A percentile compares a stretch with the other conserved stretches of the same genome.
Conservation (phyloP, 2,329 filamentous ascomycete species). For the Clonostachys sp. region DNA sequence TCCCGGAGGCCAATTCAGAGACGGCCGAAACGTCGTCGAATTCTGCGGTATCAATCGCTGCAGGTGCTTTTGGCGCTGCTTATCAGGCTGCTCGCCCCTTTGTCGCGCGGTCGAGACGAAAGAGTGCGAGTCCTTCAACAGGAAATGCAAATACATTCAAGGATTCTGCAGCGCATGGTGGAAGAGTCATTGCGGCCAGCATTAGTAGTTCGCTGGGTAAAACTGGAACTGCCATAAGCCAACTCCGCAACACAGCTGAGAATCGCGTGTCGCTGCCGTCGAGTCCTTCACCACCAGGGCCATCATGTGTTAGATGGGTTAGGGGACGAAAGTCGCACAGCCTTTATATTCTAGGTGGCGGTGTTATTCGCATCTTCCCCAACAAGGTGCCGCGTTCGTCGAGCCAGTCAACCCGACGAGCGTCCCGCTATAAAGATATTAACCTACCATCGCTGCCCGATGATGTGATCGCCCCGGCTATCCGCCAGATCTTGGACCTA, state of each 20-base stretch:
- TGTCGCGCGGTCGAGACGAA: constrained; percentile 49
- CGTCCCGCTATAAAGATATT: constrained; percentile 57
- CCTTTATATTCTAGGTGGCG: constrained; percentile 62
- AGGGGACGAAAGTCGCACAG: constrained; percentile 56
- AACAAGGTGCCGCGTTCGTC: constrained; percentile 51
- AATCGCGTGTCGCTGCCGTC: constrained; percentile 68
- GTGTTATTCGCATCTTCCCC: constrained; percentile 61
- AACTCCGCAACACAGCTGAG: constrained; percentile 70
- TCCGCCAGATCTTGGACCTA: constrained; percentile 45
- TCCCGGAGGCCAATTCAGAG: constrained; percentile 37
- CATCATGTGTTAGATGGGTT: constrained; percentile 62
- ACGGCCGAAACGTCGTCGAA: constrained; percentile 42
- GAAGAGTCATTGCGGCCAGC: constrained; percentile 67
- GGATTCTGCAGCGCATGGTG: constrained; percentile 63
- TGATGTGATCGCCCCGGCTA: constrained; percentile 48
- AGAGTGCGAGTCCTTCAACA: constrained; percentile 31
- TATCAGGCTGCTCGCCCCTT: constrained; percentile 63
- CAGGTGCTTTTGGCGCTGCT: constrained; percentile 66
- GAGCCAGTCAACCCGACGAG: constrained; percentile 32
- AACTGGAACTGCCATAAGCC: constrained; percentile 64
- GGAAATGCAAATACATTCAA: constrained; percentile 39
- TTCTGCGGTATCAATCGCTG: constrained; percentile 62
- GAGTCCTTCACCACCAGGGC: constrained; percentile 45
- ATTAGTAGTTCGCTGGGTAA: constrained; percentile 72
- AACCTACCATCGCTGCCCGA: constrained; percentile 61